These are phyloP conservation scores for Begonia masoniana DNA, from an alignment of 306 rosid species.

Conservation along the genomic window DNA sequence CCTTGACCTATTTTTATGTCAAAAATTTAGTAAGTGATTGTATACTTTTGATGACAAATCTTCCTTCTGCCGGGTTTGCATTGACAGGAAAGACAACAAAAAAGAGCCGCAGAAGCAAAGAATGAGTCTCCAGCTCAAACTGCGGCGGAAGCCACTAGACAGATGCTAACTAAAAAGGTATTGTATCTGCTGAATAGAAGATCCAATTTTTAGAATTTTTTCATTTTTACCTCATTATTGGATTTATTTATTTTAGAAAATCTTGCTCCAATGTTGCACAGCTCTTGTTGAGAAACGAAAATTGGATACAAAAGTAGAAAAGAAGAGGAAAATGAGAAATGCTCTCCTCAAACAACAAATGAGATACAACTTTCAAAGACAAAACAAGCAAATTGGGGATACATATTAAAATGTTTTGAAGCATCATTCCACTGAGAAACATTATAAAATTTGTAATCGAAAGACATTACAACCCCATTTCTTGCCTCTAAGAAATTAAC, in stretches of 20 bases:
- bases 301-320: too few species aligned
- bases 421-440: too few species aligned
- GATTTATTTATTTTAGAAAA: not conserved
- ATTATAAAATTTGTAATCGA: too few species aligned
- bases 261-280: not conserved
- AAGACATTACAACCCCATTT: too few species aligned
- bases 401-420: too few species aligned
- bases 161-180: slow-evolving; percentile 54
- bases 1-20: not conserved
- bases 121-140: slow-evolving; percentile 54
- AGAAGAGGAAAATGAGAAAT: too few species aligned
- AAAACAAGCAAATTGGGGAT: too few species aligned
- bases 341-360: too few species aligned
- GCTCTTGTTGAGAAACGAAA: not conserved
- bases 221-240: not conserved
- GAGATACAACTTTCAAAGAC: too few species aligned
- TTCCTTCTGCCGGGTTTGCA: not conserved
- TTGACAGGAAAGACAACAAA: slow-evolving; percentile 34
- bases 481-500: too few species aligned
- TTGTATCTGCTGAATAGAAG: not conserved
- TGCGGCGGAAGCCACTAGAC: slow-evolving; percentile 54
- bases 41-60: not conserved
- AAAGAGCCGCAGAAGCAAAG: slow-evolving; percentile 32
- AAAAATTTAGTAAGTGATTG: not conserved
- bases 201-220: not conserved